A percentile compares a stretch with the other conserved stretches of the same genome.
Evolutionary conservation across 306 rosid species (phyloP).

Genomic region (Pterocarpus santalinus): DNA sequence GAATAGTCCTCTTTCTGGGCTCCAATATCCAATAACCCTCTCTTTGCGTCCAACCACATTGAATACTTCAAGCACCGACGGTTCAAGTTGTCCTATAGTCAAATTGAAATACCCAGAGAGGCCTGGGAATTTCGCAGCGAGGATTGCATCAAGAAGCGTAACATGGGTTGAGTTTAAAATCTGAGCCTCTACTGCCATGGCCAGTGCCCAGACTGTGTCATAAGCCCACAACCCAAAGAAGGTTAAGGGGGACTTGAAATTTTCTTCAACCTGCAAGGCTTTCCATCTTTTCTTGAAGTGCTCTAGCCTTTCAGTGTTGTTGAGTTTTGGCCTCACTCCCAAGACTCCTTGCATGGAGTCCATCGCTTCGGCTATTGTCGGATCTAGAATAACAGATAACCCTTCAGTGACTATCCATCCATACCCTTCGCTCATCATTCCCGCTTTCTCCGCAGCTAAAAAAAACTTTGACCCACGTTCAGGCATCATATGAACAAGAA

Average conservation of each 20-base stretch:
- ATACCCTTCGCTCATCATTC: constrained; percentile 52
- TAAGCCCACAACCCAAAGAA: constrained; percentile 56
- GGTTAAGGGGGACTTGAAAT: background rate
- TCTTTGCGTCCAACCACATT: constrained; percentile 49
- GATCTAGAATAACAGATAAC: constrained; percentile 40
- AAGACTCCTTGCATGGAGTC: constrained; percentile 58
- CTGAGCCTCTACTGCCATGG: constrained; percentile 38
- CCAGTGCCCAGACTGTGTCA: constrained; percentile 52
- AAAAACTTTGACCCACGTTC: constrained; percentile 43
- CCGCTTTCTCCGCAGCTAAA: constrained; percentile 31
- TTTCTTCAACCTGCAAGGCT: background rate
- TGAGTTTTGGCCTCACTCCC: constrained; percentile 50
- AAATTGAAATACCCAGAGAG: constrained; percentile 50
- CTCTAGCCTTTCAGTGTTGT: background rate
- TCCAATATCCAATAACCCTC: constrained; percentile 56
- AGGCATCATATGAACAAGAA: constrained; percentile 55
- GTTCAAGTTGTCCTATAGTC: constrained; percentile 39
- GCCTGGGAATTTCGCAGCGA: constrained; percentile 32
- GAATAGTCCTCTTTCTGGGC: constrained; percentile 11
- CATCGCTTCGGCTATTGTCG: constrained; percentile 2
- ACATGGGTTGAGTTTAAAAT: background rate
- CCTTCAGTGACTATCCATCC: constrained; percentile 47
- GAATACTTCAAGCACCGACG: constrained; percentile 48
- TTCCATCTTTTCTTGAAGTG: constrained; percentile 40
- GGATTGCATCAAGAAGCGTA: constrained; percentile 11